Evolutionary conservation across 2,329 filamentous ascomycete genomes (phyloP), one percentile per base, ranked within the genome.

Genomic region (Apiospora saccharicola): DNA sequence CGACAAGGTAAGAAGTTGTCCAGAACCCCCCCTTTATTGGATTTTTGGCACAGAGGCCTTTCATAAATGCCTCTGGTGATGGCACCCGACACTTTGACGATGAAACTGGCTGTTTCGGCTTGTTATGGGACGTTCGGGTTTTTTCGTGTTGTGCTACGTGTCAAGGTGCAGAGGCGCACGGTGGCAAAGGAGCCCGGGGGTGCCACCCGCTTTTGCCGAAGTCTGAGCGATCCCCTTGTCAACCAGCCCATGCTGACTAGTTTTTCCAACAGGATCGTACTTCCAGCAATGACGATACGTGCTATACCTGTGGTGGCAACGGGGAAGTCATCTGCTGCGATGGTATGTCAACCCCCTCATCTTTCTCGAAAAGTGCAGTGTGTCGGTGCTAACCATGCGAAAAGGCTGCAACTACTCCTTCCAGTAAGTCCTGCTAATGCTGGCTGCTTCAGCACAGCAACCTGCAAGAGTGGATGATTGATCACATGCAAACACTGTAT

Each of bases 291-390:
- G 94, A 96, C 81, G 96, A 98, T 81, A 92, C 93, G 79, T 99
- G 96, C 85, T 92, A 92, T 74, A 91, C 94, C 67, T 99, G 96
- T 84, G 90, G 92, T 78, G 93, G 93, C 75, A 93, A 90, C 76
- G 96, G 96, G 72, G 91, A 94, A 77, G 89, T 99, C 75, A 88
- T 98, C 75, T 98, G 95, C 84, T 99, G 96, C 82, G 96, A 98
- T 84, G 68, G 67, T 69, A 69, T 47, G 67, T 37, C 7, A 26
- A 41, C 4, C 34, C 26, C 67, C 22, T 34, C 67, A n/a, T 41
- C 67, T 8, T 26, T 47, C 19, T 12, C 26, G 26, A 22, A 22
- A 13, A 41, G 8, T 41, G 7, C 10, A 41, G 37, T 41, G 30
- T 64, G 22, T 26, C 16, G 10, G 26, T n/a, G 44, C 67, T 69